Percentiles rank a stretch among this genome's conserved stretches.
phyloP scores from a whole-genome alignment of 1,284 basidiomycete species.

The Cystobasidium slooffiae region DNA sequence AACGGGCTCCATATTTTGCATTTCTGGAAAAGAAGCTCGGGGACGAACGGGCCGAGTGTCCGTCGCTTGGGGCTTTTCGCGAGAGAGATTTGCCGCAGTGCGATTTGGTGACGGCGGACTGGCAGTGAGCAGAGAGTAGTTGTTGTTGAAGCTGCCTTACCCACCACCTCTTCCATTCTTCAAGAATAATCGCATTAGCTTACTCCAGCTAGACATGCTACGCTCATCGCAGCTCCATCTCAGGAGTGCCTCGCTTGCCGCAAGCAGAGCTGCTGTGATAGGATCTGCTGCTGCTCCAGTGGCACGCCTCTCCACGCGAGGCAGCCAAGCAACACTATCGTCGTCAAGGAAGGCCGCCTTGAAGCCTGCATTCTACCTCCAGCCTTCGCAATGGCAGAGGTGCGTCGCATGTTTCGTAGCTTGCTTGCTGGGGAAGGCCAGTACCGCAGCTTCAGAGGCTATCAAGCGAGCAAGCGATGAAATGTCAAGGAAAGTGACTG shows the following conservation, averaged over 20 bases:
- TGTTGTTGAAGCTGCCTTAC: not conserved
- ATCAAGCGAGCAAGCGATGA: not conserved
- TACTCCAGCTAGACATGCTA: constrained; percentile 11
- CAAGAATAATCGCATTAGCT: not conserved
- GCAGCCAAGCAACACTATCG: not conserved
- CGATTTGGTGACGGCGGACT: constrained; percentile 1
- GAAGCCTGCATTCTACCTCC: not conserved
- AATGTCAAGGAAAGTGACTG: not conserved
- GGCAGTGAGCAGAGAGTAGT: not conserved
- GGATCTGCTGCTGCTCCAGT: constrained; percentile 1
- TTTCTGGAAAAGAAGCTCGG: too few relatives aligned
- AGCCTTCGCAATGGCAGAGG: constrained; percentile 4
- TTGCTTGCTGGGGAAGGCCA: not conserved
- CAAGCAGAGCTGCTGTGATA: not conserved
- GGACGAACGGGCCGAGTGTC: too few relatives aligned
- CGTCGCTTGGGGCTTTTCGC: not conserved
- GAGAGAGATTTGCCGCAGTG: constrained; percentile 1
- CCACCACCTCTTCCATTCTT: not conserved
- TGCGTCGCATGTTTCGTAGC: not conserved
- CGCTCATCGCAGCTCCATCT: constrained; percentile 27
- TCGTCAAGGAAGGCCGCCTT: not conserved
- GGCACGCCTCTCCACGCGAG: constrained; percentile 10
- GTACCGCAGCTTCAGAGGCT: not conserved
- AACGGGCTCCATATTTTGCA: too few relatives aligned
- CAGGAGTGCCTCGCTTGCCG: constrained; percentile 9